A percentile compares a stretch with the other conserved stretches of the same genome.
phyloP scores from a whole-genome alignment of 1,139 yeast genomes.

The Pneumocystis carinii region DNA sequence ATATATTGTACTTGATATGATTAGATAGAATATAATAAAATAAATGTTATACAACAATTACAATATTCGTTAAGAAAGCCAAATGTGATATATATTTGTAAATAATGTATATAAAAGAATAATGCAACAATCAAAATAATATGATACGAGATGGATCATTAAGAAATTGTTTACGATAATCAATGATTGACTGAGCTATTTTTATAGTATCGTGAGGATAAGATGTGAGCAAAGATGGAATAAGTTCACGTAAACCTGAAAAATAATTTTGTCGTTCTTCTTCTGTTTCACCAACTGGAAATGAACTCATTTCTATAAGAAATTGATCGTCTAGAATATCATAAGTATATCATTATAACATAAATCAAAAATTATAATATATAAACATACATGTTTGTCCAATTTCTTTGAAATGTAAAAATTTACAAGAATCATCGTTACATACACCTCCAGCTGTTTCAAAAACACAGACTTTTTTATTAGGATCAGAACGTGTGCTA shows the following conservation, averaged over 20 bases:
- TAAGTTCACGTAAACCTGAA: not conserved
- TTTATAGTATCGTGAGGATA: not conserved
- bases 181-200: not conserved
- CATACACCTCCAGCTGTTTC: slow-evolving; percentile 13
- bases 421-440: slow-evolving; percentile 10
- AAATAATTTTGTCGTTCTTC: slow-evolving; percentile 1
- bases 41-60: not conserved
- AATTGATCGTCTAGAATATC: not conserved
- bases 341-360: not conserved
- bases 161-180: not conserved
- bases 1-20: not conserved
- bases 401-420: slow-evolving; percentile 7
- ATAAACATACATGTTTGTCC: not conserved
- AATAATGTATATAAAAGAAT: not conserved
- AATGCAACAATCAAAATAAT: not conserved
- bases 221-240: not conserved
- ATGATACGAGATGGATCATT: not conserved
- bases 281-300: slow-evolving; percentile 2
- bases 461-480: slow-evolving; percentile 6
- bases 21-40: not conserved
- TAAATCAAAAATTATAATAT: not conserved
- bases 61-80: not conserved
- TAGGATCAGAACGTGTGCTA: slow-evolving; percentile 11
- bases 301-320: not conserved
- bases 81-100: not conserved